A percentile compares a stretch with the other conserved stretches of the same genome.
Evolutionary conservation across 352 stramenopile genomes (phyloP).

Genomic region (Vaucheria bursata): DNA sequence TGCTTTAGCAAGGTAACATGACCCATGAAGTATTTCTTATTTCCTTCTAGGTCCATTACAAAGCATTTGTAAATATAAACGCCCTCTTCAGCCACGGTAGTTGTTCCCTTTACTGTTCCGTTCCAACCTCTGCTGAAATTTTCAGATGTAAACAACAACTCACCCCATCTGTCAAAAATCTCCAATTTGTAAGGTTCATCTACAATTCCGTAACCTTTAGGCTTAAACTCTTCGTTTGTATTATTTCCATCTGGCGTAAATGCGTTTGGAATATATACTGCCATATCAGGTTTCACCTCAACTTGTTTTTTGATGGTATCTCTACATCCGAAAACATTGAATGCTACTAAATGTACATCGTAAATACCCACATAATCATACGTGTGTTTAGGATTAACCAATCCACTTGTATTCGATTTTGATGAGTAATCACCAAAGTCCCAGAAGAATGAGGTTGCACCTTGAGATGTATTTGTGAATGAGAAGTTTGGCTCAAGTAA

Average conservation of each 20-base stretch:
- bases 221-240: background rate
- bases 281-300: background rate
- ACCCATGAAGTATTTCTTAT: background rate
- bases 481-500: background rate
- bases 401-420: background rate
- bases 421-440: background rate
- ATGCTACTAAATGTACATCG: background rate
- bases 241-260: background rate
- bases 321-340: background rate
- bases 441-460: background rate
- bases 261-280: background rate
- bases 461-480: background rate
- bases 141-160: background rate
- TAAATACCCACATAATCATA: background rate
- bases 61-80: background rate
- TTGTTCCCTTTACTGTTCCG: background rate
- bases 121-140: background rate
- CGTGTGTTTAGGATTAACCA: background rate
- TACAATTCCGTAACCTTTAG: background rate
- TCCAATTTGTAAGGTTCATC: background rate
- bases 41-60: background rate
- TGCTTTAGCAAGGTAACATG: conserved; percentile 1
- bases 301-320: background rate
- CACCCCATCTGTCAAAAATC: background rate
- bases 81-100: background rate